These are phyloP conservation scores for Gremmenia infestans DNA, from an alignment of 2,329 filamentous ascomycete species.

Conservation along the genomic window DNA sequence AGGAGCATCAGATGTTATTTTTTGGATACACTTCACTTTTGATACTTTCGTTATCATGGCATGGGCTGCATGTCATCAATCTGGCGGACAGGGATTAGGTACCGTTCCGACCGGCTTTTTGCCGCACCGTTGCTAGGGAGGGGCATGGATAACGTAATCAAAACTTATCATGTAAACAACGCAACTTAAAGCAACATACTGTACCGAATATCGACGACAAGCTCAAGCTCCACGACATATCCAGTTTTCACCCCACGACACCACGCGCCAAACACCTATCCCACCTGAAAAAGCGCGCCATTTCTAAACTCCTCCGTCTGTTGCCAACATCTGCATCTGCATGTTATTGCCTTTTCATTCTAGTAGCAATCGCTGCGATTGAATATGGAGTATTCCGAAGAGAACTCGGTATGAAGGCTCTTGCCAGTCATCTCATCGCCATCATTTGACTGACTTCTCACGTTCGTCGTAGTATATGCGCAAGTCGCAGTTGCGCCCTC, in stretches of 20 bases:
- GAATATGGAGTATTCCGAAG: slow-evolving; percentile 25
- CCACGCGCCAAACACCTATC: neutral
- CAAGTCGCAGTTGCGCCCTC: slow-evolving; percentile 25
- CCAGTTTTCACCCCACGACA: neutral
- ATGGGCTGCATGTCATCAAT: too few relatives aligned
- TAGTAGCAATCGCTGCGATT: slow-evolving; percentile 23
- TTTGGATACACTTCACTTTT: too few relatives aligned
- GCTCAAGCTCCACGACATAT: too few relatives aligned
- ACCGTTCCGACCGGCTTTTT: too few relatives aligned
- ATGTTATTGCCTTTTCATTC: slow-evolving; percentile 20
- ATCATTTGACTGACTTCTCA: slow-evolving; percentile 6
- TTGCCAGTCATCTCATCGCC: neutral
- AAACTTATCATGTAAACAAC: too few relatives aligned
- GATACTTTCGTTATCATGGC: too few relatives aligned
- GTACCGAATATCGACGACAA: too few relatives aligned
- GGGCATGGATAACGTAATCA: too few relatives aligned
- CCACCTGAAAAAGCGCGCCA: neutral
- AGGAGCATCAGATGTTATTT: too few relatives aligned
- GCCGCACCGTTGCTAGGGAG: too few relatives aligned
- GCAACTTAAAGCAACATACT: too few relatives aligned
- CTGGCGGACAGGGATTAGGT: too few relatives aligned
- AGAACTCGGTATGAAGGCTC: slow-evolving; percentile 23
- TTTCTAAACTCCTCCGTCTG: neutral
- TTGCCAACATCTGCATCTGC: slow-evolving; percentile 1
- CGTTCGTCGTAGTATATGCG: slow-evolving; percentile 19